Conservation (phyloP, 768 basidiomycete genomes). For the Porphyrellus cyaneotinctus region DNA sequence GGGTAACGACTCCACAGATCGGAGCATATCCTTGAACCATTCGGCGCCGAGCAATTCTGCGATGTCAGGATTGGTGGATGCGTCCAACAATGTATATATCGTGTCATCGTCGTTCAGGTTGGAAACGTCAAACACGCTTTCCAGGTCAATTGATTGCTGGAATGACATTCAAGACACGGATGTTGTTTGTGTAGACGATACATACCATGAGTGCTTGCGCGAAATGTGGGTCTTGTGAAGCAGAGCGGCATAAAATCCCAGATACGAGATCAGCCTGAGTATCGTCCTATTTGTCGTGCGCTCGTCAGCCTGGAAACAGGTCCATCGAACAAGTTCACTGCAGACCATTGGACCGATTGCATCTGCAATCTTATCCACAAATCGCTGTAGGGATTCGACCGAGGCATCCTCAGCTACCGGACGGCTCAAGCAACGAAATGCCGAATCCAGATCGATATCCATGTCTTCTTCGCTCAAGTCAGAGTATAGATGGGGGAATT, state of each 20-base stretch:
- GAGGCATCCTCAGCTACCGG: slow-evolving; percentile 59
- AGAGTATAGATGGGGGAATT: slow-evolving; percentile 68
- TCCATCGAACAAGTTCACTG: neutral
- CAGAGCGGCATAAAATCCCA: slow-evolving; percentile 57
- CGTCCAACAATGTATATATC: slow-evolving; percentile 55
- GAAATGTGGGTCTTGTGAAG: slow-evolving; percentile 57
- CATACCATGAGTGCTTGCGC: slow-evolving; percentile 44
- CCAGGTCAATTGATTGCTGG: slow-evolving; percentile 57
- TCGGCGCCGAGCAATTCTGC: slow-evolving; percentile 46
- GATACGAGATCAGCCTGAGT: slow-evolving; percentile 60
- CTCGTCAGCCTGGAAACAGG: slow-evolving; percentile 1
- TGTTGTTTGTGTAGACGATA: neutral
- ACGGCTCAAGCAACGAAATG: slow-evolving; percentile 48
- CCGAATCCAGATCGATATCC: slow-evolving; percentile 55
- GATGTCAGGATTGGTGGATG: slow-evolving; percentile 61
- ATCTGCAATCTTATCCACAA: slow-evolving; percentile 54
- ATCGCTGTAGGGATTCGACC: slow-evolving; percentile 45
- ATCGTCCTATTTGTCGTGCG: slow-evolving; percentile 36
- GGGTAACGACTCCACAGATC: slow-evolving; percentile 23
- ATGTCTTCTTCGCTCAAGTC: slow-evolving; percentile 51
- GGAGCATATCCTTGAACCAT: slow-evolving; percentile 27
- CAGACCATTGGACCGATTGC: slow-evolving; percentile 57
- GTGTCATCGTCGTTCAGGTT: slow-evolving; percentile 51
- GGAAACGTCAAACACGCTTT: slow-evolving; percentile 49
- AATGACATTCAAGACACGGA: slow-evolving; percentile 8